phyloP scores from a whole-genome alignment of 1,284 basidiomycete species.

The Hypsizygus ulmarius region DNA sequence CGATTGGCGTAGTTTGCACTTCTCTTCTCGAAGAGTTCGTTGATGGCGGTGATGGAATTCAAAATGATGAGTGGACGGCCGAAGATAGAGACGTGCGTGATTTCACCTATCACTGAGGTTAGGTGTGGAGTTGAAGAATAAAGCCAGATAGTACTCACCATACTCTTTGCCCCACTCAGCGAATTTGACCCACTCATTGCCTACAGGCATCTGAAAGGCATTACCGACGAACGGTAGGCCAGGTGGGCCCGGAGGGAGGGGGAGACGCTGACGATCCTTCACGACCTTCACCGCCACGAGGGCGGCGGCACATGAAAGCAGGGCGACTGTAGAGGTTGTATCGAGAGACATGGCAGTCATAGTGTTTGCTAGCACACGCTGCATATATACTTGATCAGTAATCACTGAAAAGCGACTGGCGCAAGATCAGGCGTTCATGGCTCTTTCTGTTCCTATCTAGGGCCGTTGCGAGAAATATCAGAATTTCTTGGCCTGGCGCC shows the following conservation, averaged over 20 bases:
- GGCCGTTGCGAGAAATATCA: too few species aligned
- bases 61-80: conserved; percentile 22
- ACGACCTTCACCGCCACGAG: not conserved
- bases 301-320: not conserved
- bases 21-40: conserved; percentile 23
- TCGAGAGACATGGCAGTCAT: too few species aligned
- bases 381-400: too few species aligned
- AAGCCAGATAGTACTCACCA: not conserved
- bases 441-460: too few species aligned
- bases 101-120: too few species aligned
- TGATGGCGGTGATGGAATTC: conserved; percentile 20
- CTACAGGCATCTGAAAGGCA: conserved; percentile 6
- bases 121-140: too few species aligned
- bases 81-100: conserved; percentile 21
- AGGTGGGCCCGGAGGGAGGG: conserved; percentile 8
- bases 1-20: conserved; percentile 25
- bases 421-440: too few species aligned
- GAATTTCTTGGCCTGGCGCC: too few species aligned
- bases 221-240: conserved; percentile 6
- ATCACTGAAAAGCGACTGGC: too few species aligned
- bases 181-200: conserved; percentile 5
- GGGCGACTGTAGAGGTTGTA: too few species aligned
- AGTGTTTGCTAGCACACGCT: too few species aligned
- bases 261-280: not conserved
- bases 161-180: conserved; percentile 5